Evolutionary conservation across 2,329 filamentous ascomycete species (phyloP), one percentile per base, ranked within the genome.

Genomic region (Penicillium sp.): DNA sequence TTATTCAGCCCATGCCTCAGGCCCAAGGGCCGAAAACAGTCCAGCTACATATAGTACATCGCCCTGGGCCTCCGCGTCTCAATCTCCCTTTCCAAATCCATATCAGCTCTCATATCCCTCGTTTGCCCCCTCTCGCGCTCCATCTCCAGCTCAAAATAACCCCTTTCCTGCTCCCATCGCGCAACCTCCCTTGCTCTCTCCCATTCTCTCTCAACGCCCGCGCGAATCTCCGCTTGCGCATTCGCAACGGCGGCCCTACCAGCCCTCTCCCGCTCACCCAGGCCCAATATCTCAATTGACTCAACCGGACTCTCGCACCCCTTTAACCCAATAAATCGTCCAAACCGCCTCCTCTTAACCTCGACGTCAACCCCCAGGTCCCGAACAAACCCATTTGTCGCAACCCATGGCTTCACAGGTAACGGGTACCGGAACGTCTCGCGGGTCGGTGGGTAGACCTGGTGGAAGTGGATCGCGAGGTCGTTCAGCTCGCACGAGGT

Each of bases 391-490:
- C 56, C 56, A 26, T 46, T 45, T 0, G 67, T 68, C 0, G 71
- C 73, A 3, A 78, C 52, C 75, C 77, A 76, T 7, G 73, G 63
- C 6, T 64, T 64, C 1, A 77, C 69, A 0, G 44, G 62, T 8
- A 70, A 59, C 6, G 80, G 79, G 53, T 81, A 82, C 5, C 56
- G 60, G 26, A 59, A 69, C 0, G 76, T 77, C 23, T 72, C 71
- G 0, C 63, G 65, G 0, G 70, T 52, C 0, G 79, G 71, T 0
- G 78, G 79, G 48, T 71, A 73, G 6, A 76, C 71, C 58, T 82
- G 80, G 60, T 82, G 78, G 62, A 77, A 82, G 65, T 77, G 74
- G 0, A 69, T 60, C 11, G 79, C 78, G 0, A 82, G 73, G n/a
- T 69, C 63, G 58, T 82, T 79, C 3, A 81, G 72, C 64, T 81